Evolutionary conservation across 768 basidiomycete genomes (phyloP), one percentile per base, ranked within the genome.

Genomic region (Suillus clintonianus): DNA sequence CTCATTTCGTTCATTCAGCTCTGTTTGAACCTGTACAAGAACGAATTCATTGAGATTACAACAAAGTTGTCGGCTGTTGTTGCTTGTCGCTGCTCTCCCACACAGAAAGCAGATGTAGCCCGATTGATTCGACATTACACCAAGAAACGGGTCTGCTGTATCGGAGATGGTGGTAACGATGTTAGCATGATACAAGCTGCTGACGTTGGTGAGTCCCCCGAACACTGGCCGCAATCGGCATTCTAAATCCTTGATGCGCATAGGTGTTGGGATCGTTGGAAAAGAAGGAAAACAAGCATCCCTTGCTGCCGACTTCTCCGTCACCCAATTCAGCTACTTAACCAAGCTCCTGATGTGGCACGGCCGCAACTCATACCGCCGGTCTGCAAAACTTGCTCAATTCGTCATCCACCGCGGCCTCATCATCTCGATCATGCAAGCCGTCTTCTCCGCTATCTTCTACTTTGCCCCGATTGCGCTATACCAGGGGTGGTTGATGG

Each of bases 121-220:
- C 86, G 94, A 5, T 81, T 99, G 41, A 99, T 99, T 65, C 89
- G 97, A 8, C 82, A 85, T 19, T 89, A 89, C 72, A 97, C 97
- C 3, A 91, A 88, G 78, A 99, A 98, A 76, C 88, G 97, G 0
- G 97, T 99, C 0, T 99, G 97, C 75, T 99, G 97, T 73, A 99
- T 99, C 63, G 97, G 97, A 2, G 97, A 99, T 78, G 97, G 97
- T 39, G 97, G 97, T 5, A 99, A 99, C 75, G 97, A 99, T 74
- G 97, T 99, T 66, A 95, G 93, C 75, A 99, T 99, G 97, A 99
- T 99, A 65, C 97, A 99, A 72, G 97, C 97, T 1, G 97, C 97
- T 3, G 95, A 99, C 71, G 95, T 99, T 63, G 97, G 95, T 95
- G 55, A 74, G 94, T 87, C 36, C 17, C 61, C 47, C 22, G 19